Evolutionary conservation across 140 eudicot species (phyloP), one percentile per base, ranked within the genome.

Genomic region (Flaveria floridana): DNA sequence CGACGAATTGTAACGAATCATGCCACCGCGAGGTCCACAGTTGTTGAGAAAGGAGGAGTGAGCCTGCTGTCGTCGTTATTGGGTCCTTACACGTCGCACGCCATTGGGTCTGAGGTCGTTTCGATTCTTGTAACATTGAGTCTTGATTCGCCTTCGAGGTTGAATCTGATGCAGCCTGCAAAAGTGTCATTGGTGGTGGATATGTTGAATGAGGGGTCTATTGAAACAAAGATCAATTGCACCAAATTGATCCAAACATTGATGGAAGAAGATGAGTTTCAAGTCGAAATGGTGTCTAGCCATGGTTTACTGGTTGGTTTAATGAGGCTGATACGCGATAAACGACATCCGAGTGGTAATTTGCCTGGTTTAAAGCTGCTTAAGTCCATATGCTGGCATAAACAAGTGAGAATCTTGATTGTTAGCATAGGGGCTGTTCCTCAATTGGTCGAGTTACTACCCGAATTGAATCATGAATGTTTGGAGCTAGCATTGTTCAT

Each of bases 361-460:
- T 46, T 68, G 2, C 41, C 19, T 10, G 73, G 73, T 1, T 68
- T 68, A 46, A 44, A 11, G 37, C 19, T 68, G 2, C 41, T 68
- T 5, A 68, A 44, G 21, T 68, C 73, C 6, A 42, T 68, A 46
- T 42, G 57, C 11, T 68, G 57, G 34, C 53, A 68, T 44, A 44
- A 44, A 11, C 73, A 68, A 68, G 57, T 42, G 5, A 44, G 58
- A 21, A 20, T 20, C 18, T 20, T 68, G 57, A 46, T 46, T 1
- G 58, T 44, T 46, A 68, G 13, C 42, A 65, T 75, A 11, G 79
- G 73, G 7, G 79, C 73, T 0, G 79, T 75, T 7, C 42, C 79
- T 65, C 79, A 75, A 51, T 34, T 75, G 11, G 79, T 75, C n/a
- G 79, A 75, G 37, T 4, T 75, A 15, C 26, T 75, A 5, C 79